Evolutionary conservation across 805 yeast species (phyloP).

Genomic region (Lipomyces chichibuensis): DNA sequence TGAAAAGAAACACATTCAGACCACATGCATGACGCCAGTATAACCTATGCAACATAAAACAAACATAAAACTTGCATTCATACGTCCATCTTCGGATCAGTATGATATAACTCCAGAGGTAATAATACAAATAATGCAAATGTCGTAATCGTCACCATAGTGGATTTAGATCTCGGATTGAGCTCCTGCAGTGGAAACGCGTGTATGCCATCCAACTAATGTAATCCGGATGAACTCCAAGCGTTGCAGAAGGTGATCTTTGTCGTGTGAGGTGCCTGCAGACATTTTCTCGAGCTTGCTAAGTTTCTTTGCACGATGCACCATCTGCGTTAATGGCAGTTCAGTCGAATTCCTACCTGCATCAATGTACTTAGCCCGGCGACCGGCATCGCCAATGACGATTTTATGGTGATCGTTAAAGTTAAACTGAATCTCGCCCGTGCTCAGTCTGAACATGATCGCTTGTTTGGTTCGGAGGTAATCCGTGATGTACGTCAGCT

Average conservation of each 20-base stretch:
- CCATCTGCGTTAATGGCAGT: slow-evolving; percentile 11
- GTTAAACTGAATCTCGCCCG: slow-evolving; percentile 91
- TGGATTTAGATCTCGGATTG: neutral
- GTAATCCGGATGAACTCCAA: slow-evolving; percentile 14
- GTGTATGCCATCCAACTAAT: slow-evolving; percentile 15
- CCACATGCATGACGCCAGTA: slow-evolving; percentile 1
- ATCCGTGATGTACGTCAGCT: slow-evolving; percentile 66
- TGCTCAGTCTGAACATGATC: slow-evolving; percentile 90
- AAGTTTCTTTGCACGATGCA: slow-evolving; percentile 11
- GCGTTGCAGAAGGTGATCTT: slow-evolving; percentile 18
- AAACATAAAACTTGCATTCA: neutral
- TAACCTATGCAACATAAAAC: neutral
- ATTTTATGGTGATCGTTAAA: slow-evolving; percentile 93
- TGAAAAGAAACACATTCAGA: neutral
- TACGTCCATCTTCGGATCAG: neutral
- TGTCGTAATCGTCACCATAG: neutral
- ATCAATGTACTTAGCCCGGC: slow-evolving; percentile 73
- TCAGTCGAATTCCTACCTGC: slow-evolving; percentile 46
- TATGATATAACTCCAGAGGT: neutral
- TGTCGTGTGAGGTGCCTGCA: neutral
- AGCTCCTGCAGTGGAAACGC: neutral
- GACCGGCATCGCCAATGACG: slow-evolving; percentile 75
- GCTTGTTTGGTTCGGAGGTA: slow-evolving; percentile 77
- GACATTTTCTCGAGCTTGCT: slow-evolving; percentile 4
- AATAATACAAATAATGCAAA: neutral